Base-by-base conservation (phyloP, 345 rosid species). In the Microthlaspi erraticum region DNA sequence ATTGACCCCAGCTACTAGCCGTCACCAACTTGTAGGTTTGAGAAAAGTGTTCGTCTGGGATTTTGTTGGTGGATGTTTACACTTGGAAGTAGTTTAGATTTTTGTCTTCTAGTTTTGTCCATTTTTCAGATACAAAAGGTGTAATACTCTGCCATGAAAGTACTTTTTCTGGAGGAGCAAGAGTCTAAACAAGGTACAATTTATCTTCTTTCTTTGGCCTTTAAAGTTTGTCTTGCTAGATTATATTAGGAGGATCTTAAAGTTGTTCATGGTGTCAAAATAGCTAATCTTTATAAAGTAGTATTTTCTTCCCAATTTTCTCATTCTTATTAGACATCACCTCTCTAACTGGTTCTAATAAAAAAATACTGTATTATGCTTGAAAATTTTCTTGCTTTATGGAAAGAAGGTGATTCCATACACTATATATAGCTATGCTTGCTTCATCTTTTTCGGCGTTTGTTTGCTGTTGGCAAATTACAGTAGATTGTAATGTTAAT, bases 181-280 rank as follows among this genome's bases (percentile, higher is more conserved):
- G 66, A 55, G 60, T 23, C 61, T 43, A 19, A 60, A 67, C 78
- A 60, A 74, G 74, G 78, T 68, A 60, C 42, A 33, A 18, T 9
- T 12, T 39, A 32, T 73, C 23, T 45, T 38, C 53, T 45, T 10
- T 65, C 8, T 64, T 20, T 55, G 50, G 10, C 34, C 17, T 31
- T 26, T 0, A 36, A 45, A 17, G 20, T 14, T 64, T 41, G 54
- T 33, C 32, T 50, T 49, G 61, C 10, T 49, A 49, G 53, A 39
- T 29, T 17, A 56, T 33, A 16, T 33, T 55, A 56, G 14, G 51
- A 64, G 26, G 29, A 46, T 14, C 18, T 61, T 36, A 17, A 20
- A 29, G 29, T 12, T 54, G 8, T 63, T 46, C 16, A 44, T 16
- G 61, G 23, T n/a, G 14, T n/a, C 20, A 5, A 36, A 23, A 14